Conservation (phyloP, 2,329 filamentous ascomycete genomes). For the Fusarium tuaranense region DNA sequence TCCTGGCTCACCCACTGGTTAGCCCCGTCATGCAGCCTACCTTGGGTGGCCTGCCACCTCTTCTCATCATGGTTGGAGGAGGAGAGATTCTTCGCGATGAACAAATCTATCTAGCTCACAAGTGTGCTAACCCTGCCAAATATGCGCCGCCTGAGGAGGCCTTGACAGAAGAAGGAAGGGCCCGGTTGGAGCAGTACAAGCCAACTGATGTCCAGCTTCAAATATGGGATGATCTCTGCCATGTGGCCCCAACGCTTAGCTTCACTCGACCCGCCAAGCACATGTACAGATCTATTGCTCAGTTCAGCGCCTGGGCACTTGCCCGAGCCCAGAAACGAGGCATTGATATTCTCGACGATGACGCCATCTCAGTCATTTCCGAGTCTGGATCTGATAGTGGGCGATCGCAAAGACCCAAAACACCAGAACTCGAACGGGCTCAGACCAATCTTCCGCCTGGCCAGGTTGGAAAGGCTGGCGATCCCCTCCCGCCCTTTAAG, state of each 20-base stretch:
- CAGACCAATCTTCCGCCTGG: constrained; percentile 38
- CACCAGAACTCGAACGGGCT: constrained; percentile 25
- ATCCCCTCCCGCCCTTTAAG: constrained; percentile 82
- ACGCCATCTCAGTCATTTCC: constrained; percentile 80
- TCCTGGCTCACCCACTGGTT: constrained; percentile 88
- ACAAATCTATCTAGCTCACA: constrained; percentile 95
- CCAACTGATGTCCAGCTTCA: constrained; percentile 94
- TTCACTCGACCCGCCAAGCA: constrained; percentile 96
- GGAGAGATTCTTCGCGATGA: constrained; percentile 93
- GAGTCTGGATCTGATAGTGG: constrained; percentile 59
- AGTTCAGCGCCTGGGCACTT: constrained; percentile 93
- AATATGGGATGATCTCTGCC: constrained; percentile 95
- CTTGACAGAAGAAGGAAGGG: constrained; percentile 71
- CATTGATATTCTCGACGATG: constrained; percentile 86
- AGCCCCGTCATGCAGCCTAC: constrained; percentile 90
- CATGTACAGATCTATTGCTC: constrained; percentile 93
- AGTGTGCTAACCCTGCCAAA: constrained; percentile 84
- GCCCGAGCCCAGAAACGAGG: constrained; percentile 82
- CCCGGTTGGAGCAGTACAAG: constrained; percentile 73
- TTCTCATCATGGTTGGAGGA: constrained; percentile 88
- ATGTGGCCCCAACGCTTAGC: constrained; percentile 91
- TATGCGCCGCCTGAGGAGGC: constrained; percentile 77
- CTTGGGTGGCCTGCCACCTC: constrained; percentile 87
- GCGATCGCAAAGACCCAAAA: constrained; percentile 36
- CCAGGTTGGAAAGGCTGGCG: constrained; percentile 86